Evolutionary conservation across 23 red algal species (phyloP).

Genomic region (Chondrus crispus): DNA sequence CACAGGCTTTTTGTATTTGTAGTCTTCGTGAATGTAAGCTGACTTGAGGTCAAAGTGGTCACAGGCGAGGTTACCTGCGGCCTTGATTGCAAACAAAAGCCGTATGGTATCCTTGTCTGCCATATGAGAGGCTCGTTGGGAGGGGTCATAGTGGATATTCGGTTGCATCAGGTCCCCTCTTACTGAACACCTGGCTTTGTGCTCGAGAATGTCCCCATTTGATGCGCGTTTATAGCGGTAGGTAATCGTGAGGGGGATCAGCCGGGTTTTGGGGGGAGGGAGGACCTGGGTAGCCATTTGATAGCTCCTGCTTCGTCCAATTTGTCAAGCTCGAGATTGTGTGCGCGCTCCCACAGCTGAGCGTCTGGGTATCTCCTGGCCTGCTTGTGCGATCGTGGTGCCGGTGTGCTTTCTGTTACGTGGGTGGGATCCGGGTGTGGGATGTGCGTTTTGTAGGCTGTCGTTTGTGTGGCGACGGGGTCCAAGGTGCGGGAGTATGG

Average conservation of each 20-base stretch:
- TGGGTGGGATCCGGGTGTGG: background rate
- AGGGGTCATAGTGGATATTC: background rate
- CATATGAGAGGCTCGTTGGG: background rate
- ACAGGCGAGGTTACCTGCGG: background rate
- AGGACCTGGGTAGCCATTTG: background rate
- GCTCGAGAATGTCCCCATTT: background rate
- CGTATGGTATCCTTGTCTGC: background rate
- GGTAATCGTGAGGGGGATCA: background rate
- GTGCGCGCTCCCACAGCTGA: background rate
- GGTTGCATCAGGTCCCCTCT: background rate
- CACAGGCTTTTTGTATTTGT: background rate
- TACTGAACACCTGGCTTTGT: background rate
- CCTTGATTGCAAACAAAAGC: background rate
- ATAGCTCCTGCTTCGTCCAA: background rate
- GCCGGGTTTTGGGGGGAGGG: background rate
- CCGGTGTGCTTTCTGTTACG: background rate
- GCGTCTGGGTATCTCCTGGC: conserved; percentile 12
- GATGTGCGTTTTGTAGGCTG: background rate
- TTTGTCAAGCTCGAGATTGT: conserved; percentile 5
- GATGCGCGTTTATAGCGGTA: background rate
- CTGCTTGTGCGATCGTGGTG: background rate
- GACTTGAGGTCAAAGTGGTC: conserved; percentile 10
- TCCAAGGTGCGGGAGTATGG: background rate
- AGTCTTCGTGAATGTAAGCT: background rate
- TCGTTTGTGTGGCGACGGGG: background rate